Percentiles rank a stretch among this genome's conserved stretches.
phyloP scores from a whole-genome alignment of 208 protist species.

The Acanthamoeba culbertsoni region DNA sequence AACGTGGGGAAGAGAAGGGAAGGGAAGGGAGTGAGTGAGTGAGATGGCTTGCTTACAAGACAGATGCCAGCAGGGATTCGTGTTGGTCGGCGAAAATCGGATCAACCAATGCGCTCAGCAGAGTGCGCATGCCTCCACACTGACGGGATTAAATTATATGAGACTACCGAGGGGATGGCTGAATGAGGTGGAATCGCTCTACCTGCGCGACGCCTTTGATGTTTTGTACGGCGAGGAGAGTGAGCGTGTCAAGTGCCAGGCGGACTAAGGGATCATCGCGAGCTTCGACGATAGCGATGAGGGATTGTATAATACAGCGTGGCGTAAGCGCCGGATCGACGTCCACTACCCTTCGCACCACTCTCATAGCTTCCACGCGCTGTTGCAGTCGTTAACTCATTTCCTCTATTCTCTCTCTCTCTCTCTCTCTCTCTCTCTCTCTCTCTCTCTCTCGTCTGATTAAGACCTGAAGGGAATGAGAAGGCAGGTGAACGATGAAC shows the following conservation, averaged over 20 bases:
- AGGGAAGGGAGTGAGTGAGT: not conserved
- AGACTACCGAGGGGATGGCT: too few relatives aligned
- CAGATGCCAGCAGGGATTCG: not conserved
- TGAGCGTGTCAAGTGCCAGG: not conserved
- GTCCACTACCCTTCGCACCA: not conserved
- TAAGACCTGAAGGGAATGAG: too few relatives aligned
- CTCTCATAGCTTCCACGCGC: slow-evolving; percentile 51
- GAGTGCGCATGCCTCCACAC: slow-evolving; percentile 24
- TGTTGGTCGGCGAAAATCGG: not conserved
- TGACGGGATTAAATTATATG: not conserved
- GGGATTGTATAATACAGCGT: not conserved
- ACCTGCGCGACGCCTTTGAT: slow-evolving; percentile 41
- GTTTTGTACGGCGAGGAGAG: not conserved
- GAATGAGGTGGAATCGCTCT: too few relatives aligned
- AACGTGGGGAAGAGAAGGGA: not conserved
- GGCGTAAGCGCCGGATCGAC: not conserved
- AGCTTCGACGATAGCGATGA: not conserved
- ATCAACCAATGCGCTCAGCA: slow-evolving; percentile 2
- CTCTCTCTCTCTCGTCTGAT: too few relatives aligned
- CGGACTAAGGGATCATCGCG: not conserved
- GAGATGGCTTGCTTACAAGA: not conserved
- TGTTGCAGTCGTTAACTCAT: too few relatives aligned
- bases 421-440: too few relatives aligned
- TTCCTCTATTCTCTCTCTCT: not conserved
- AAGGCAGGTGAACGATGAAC: too few relatives aligned